These are phyloP conservation scores for Extremus antarcticus DNA, from an alignment of 495 filamentous ascomycete species.

Conservation along the genomic window DNA sequence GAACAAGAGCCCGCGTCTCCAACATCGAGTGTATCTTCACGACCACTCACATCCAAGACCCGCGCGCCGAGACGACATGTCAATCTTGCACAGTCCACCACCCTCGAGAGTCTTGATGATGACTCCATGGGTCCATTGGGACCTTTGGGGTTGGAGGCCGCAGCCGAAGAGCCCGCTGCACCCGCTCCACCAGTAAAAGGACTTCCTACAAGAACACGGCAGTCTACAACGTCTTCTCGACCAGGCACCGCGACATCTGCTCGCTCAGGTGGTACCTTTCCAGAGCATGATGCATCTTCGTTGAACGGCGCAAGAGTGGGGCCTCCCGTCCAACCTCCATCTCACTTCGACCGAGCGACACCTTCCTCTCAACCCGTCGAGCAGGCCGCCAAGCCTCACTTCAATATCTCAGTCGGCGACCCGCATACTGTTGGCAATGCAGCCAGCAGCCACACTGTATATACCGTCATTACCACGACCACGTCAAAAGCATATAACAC, in stretches of 20 bases:
- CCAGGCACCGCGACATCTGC: conserved; percentile 34
- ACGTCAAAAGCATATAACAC: conserved; percentile 91
- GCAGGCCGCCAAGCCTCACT: conserved; percentile 79
- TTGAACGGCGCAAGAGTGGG: conserved; percentile 47
- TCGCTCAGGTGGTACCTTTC: conserved; percentile 29
- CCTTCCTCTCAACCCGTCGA: conserved; percentile 73
- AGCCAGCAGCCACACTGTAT: conserved; percentile 94
- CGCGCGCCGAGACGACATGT: conserved; percentile 62
- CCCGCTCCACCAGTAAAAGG: conserved; percentile 87
- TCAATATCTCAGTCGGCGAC: conserved; percentile 89
- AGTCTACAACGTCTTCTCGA: conserved; percentile 35
- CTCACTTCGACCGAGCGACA: conserved; percentile 36
- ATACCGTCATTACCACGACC: conserved; percentile 90
- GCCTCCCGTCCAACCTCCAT: conserved; percentile 57
- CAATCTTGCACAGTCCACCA: conserved; percentile 71
- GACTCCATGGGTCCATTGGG: conserved; percentile 89
- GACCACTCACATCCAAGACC: conserved; percentile 34
- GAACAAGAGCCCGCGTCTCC: conserved; percentile 3
- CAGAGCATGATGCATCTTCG: conserved; percentile 55
- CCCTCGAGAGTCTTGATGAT: conserved; percentile 74
- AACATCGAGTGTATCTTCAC: conserved; percentile 20
- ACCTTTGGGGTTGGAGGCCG: conserved; percentile 55
- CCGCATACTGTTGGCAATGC: conserved; percentile 96
- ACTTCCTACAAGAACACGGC: conserved; percentile 38
- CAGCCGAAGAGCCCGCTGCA: conserved; percentile 49